Conservation (phyloP, 2,329 filamentous ascomycete species). For the Dactylellina leptospora region DNA sequence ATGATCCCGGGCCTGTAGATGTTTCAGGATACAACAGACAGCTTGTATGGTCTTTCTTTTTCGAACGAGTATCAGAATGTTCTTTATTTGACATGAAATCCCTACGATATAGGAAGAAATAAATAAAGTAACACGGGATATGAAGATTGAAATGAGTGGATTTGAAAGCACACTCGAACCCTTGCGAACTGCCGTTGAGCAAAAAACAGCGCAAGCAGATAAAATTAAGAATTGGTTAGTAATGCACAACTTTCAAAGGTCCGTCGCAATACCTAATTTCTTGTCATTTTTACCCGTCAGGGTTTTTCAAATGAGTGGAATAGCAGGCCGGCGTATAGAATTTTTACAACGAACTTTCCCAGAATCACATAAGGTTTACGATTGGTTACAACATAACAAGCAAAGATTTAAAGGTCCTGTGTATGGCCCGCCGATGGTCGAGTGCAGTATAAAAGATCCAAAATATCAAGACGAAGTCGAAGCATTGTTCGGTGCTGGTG, state of each 20-base stretch:
- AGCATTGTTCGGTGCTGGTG: constrained; percentile 65
- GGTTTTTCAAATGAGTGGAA: constrained; percentile 31
- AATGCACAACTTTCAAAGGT: not conserved
- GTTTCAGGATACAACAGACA: constrained; percentile 51
- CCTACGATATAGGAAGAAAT: constrained; percentile 19
- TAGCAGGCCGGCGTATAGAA: constrained; percentile 73
- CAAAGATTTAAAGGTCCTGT: constrained; percentile 76
- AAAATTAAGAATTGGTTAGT: constrained; percentile 13
- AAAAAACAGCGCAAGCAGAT: not conserved
- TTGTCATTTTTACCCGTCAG: constrained; percentile 4
- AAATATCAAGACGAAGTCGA: constrained; percentile 72
- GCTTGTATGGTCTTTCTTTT: constrained; percentile 35
- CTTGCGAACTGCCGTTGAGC: not conserved
- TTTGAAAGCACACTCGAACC: constrained; percentile 8
- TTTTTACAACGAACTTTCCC: constrained; percentile 69
- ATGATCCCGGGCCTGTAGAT: constrained; percentile 56
- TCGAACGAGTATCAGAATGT: not conserved
- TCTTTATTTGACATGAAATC: not conserved
- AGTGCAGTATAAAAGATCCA: constrained; percentile 79
- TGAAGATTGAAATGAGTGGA: constrained; percentile 1
- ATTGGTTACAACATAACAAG: constrained; percentile 80
- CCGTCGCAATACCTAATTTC: not conserved
- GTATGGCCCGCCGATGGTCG: constrained; percentile 81
- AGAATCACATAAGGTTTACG: constrained; percentile 76
- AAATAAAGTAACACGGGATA: not conserved